phyloP scores from a whole-genome alignment of 345 rosid species.

The sweet orange (Citrus sinensis) region DVS_A1.0 CM039163.1:42433001-42433500 shows the following conservation, averaged over 20 bases:
- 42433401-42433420: not conserved
- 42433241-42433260: constrained; percentile 21
- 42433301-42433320: constrained; percentile 28
- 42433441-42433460: not conserved
- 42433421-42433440: not conserved
- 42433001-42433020: constrained; percentile 44
- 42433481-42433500: not conserved
- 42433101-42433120: constrained; percentile 36
- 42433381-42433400: not conserved
- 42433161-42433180: not conserved
- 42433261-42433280: constrained; percentile 28
- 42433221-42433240: constrained; percentile 36
- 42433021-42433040: constrained; percentile 47
- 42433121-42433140: not conserved
- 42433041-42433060: constrained; percentile 66
- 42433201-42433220: constrained; percentile 15
- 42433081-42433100: constrained; percentile 41
- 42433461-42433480: not conserved
- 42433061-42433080: constrained; percentile 66
- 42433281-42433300: constrained; percentile 24
- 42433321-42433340: not conserved
- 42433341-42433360: not conserved
- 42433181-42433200: not conserved
- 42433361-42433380: not conserved
- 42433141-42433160: not conserved